Evolutionary conservation across 805 yeast genomes (phyloP).

Genomic region (Dipodascus albidus): DNA sequence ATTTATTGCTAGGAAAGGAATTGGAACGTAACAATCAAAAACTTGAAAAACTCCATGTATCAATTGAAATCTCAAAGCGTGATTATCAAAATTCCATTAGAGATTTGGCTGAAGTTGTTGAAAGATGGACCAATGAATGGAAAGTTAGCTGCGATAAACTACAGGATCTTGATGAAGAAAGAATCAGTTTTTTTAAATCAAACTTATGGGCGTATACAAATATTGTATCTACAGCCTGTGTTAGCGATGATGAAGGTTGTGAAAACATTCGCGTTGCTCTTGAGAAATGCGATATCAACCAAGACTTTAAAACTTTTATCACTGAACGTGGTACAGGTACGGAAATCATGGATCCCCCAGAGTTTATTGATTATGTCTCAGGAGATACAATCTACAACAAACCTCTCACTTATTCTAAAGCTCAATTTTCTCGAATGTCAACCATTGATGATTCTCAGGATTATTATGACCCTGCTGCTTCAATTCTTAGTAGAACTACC

Average conservation of each 20-base stretch:
- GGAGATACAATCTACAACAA: conserved; percentile 29
- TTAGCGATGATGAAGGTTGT: conserved; percentile 64
- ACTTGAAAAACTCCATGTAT: conserved; percentile 36
- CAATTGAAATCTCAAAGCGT: conserved; percentile 33
- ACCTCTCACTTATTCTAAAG: conserved; percentile 21
- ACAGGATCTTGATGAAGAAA: conserved; percentile 60
- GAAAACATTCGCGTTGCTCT: conserved; percentile 57
- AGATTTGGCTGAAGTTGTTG: conserved; percentile 43
- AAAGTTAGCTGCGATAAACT: conserved; percentile 44
- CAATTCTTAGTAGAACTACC: not conserved
- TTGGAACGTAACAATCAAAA: conserved; percentile 48
- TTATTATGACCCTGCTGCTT: not conserved
- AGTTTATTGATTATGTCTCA: conserved; percentile 47
- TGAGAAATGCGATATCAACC: conserved; percentile 54
- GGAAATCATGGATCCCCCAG: conserved; percentile 45
- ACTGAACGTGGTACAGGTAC: conserved; percentile 52
- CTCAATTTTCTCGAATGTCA: conserved; percentile 23
- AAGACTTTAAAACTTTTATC: conserved; percentile 47
- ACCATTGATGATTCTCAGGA: conserved; percentile 2
- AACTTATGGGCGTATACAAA: conserved; percentile 74
- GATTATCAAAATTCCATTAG: conserved; percentile 48
- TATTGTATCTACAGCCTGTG: conserved; percentile 62
- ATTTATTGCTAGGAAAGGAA: conserved; percentile 64
- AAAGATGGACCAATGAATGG: conserved; percentile 68
- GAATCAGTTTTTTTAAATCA: conserved; percentile 56